Percentiles rank a stretch among this genome's conserved stretches.
Evolutionary conservation across 495 filamentous ascomycete species (phyloP).

Genomic region (Aspergillus mulundensis): DNA sequence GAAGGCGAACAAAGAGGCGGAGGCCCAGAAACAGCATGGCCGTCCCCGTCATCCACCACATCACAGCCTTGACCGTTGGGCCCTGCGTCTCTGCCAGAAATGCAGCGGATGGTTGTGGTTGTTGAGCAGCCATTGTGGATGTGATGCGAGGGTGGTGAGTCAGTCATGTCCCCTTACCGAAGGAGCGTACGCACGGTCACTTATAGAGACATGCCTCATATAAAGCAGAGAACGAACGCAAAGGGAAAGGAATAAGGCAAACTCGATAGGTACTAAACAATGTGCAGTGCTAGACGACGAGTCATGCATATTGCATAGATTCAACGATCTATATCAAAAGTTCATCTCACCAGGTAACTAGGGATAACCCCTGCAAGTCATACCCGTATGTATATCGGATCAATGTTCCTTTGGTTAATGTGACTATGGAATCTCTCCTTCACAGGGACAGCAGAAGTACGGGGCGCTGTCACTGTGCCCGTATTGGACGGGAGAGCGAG

Average conservation of each 20-base stretch:
- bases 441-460: background rate
- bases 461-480: background rate
- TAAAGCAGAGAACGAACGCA: background rate
- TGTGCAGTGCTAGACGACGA: too few species aligned
- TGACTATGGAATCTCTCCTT: background rate
- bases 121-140: background rate
- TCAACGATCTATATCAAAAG: too few species aligned
- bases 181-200: background rate
- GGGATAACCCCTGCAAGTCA: too few species aligned
- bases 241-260: background rate
- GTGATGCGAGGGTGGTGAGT: background rate
- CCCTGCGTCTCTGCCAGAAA: conserved; percentile 12
- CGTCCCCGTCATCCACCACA: conserved; percentile 26
- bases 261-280: background rate
- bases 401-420: background rate
- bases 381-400: background rate
- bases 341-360: too few species aligned
- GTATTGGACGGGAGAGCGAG: background rate
- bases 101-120: background rate
- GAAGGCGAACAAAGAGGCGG: conserved; percentile 22
- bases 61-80: conserved; percentile 22
- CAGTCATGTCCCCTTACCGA: background rate
- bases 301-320: too few species aligned
- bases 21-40: conserved; percentile 19
- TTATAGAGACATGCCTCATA: conserved; percentile 2